These are phyloP conservation scores for Globisporangium solare DNA, from an alignment of 352 stramenopile genomes.

Conservation along the genomic window DNA sequence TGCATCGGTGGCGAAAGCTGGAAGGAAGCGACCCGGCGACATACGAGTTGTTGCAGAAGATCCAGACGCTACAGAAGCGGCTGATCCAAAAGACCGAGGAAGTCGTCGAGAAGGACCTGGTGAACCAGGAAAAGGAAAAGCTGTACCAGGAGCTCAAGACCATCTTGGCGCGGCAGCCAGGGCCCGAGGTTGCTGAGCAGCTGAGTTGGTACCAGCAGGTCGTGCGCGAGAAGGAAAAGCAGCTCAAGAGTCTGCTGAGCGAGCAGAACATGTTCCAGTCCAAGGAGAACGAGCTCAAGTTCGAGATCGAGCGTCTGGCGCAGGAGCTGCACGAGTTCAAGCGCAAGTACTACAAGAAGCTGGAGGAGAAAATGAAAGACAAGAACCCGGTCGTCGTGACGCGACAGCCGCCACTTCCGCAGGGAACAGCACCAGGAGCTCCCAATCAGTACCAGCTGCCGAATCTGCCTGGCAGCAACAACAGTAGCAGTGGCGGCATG, in stretches of 20 bases:
- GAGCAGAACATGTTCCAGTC: conserved; percentile 97
- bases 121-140: conserved; percentile 96
- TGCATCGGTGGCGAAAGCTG: conserved; percentile 96
- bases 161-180: conserved; percentile 89
- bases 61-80: conserved; percentile 93
- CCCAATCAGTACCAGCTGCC: conserved; percentile 26
- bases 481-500: conserved; percentile 7
- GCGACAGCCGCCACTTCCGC: conserved; percentile 10
- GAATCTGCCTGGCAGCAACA: conserved; percentile 20
- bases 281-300: conserved; percentile 94
- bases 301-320: conserved; percentile 91
- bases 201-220: conserved; percentile 93
- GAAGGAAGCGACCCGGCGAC: conserved; percentile 94
- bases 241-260: conserved; percentile 95
- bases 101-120: conserved; percentile 91
- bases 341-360: conserved; percentile 94
- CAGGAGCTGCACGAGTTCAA: conserved; percentile 94
- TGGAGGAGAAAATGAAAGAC: conserved; percentile 80
- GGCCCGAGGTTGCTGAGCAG: conserved; percentile 94
- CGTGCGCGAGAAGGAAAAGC: conserved; percentile 94
- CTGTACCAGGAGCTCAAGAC: conserved; percentile 94
- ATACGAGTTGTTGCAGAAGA: conserved; percentile 96
- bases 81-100: conserved; percentile 96
- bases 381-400: conserved; percentile 37
- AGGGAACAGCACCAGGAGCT: not conserved